Base-by-base conservation (phyloP, 768 basidiomycete species). In the Pseudohyphozyma bogoriensis region DNA sequence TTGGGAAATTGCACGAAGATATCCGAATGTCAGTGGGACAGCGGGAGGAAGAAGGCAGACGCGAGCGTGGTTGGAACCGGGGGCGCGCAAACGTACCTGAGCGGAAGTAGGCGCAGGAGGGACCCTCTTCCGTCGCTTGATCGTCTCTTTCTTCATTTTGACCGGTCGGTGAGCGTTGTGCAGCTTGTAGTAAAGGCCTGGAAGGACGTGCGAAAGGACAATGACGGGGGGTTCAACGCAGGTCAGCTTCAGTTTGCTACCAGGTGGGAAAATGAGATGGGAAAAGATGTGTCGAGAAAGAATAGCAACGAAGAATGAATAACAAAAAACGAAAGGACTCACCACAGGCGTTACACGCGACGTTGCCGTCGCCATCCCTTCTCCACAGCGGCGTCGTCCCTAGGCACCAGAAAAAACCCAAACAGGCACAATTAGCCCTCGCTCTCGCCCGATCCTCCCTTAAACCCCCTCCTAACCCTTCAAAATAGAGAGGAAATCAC, bases 101-200 rank as follows among this genome's bases (percentile, higher is more conserved):
- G 55, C 52, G n/a, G n/a, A n/a, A 26, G 49, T 45, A 16, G 61
- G 55, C 24, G 86, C 89, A 53, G 93, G 92, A 37, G 95, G 91
- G 44, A 99, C 92, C 67, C 95, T 85, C 76, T 97, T 97, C 66
- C 95, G 80, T 36, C 95, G 82, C 77, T 99, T 99, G 80, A 99
- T 99, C 68, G 95, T 89, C 6, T 89, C 87, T 79, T 97, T 96
- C 76, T 95, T 97, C 91, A 99, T 93, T 64, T 90, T 89, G 66
- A 91, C 92, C 40, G 95, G 95, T 39, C 95, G 83, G 70, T 96
- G 91, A 3, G 88, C 89, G 51, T 91, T 90, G 77, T 99, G 95
- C 16, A 99, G 81, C 76, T 99, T 97, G 80, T 89, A 95, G 77
- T 97, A 99, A 12, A 99, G 81, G 58, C 93, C 93, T 96, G 71